Conservation (phyloP, 2,329 filamentous ascomycete genomes). For the Zymoseptoria pseudotritici region DNA sequence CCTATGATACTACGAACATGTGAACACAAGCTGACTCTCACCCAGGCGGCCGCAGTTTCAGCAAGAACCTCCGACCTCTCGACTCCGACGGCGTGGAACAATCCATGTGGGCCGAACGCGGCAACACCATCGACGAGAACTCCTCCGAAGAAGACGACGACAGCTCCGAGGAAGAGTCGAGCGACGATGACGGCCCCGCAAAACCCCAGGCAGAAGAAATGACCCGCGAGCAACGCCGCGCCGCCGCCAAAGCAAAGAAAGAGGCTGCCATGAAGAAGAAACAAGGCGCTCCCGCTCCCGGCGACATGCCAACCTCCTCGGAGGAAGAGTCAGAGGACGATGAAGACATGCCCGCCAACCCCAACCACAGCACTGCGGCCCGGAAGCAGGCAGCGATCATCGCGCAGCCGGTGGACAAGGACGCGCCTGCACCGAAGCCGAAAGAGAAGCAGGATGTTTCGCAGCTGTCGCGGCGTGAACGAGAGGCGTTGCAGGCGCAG, state of each 20-base stretch:
- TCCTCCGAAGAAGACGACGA: constrained; percentile 41
- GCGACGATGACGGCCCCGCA: constrained; percentile 34
- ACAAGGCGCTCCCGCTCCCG: constrained; percentile 65
- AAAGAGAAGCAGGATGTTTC: constrained; percentile 48
- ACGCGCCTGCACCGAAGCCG: constrained; percentile 38
- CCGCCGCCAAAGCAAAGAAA: constrained; percentile 83
- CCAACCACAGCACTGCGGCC: constrained; percentile 68
- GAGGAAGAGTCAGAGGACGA: constrained; percentile 55
- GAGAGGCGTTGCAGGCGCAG: constrained; percentile 75
- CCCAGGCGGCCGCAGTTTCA: constrained; percentile 89
- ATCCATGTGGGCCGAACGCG: constrained; percentile 73
- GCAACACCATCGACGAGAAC: constrained; percentile 46
- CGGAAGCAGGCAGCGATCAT: constrained; percentile 61
- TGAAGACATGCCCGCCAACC: constrained; percentile 71
- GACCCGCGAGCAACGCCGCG: constrained; percentile 81
- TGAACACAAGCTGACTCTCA: constrained; percentile 14
- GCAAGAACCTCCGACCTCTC: constrained; percentile 77
- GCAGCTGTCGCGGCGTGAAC: constrained; percentile 59
- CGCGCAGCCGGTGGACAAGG: constrained; percentile 36
- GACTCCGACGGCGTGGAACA: constrained; percentile 84
- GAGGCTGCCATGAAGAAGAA: constrained; percentile 76
- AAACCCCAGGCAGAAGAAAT: constrained; percentile 44
- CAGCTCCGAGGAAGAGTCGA: constrained; percentile 38
- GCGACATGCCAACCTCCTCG: constrained; percentile 69
- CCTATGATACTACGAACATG: too few relatives aligned